A percentile compares a stretch with the other conserved stretches of the same genome.
These are phyloP conservation scores for Cercospora citrullina DNA, from an alignment of 2,329 filamentous ascomycete species.

Conservation along the genomic window DNA sequence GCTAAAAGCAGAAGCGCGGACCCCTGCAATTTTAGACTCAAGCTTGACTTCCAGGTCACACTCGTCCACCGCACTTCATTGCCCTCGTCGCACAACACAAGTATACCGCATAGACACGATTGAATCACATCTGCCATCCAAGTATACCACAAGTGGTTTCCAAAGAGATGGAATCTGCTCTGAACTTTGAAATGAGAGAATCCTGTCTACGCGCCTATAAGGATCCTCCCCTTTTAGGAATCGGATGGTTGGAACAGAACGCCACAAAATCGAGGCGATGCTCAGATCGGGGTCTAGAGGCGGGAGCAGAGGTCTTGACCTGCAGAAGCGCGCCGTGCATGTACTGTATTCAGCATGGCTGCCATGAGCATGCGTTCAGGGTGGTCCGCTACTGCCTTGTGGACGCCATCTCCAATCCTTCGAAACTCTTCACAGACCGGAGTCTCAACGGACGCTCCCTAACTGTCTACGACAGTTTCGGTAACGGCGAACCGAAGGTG, in stretches of 20 bases:
- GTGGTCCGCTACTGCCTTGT: slow-evolving; percentile 2
- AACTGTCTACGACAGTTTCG: background rate
- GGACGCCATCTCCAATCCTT: slow-evolving; percentile 5
- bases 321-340: background rate
- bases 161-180: background rate
- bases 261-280: slow-evolving; percentile 9
- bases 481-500: background rate
- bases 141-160: background rate
- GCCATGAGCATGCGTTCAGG: background rate
- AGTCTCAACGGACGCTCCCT: background rate
- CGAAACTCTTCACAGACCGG: background rate
- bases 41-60: background rate
- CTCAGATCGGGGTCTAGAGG: slow-evolving; percentile 4
- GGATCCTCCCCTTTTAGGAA: background rate
- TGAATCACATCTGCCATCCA: background rate
- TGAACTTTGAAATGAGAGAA: background rate
- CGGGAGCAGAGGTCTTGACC: slow-evolving; percentile 2
- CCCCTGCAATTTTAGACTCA: slow-evolving; percentile 1
- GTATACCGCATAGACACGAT: background rate
- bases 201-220: background rate
- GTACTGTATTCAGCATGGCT: slow-evolving; percentile 1
- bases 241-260: slow-evolving; percentile 1
- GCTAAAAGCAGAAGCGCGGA: background rate
- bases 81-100: background rate
- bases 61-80: background rate